Base-by-base conservation (phyloP, 306 rosid species). In the Vachellia collinsii region DNA sequence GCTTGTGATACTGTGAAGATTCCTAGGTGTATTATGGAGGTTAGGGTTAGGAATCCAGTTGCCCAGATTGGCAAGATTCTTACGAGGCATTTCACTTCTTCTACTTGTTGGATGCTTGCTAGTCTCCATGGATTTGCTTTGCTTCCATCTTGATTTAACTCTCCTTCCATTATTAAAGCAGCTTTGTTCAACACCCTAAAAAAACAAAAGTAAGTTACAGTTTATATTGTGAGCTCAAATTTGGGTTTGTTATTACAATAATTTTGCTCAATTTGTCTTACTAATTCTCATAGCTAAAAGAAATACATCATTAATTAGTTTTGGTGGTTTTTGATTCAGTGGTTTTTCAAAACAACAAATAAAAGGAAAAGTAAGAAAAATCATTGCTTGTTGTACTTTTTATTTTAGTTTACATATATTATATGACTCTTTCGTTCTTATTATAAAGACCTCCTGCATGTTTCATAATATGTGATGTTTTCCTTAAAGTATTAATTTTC, bases 51-150 rank as follows among this genome's bases (percentile, higher is more conserved):
- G 17, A 92, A 77, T 7, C 80, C 65, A 3, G 91, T 82, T 1
- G 81, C 73, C 94, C 97, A 90, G 0, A 94, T 79, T 43, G 97
- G 97, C 9, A 86, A 37, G n/a, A 65, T 72, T 76, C 82, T 62
- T 6, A 47, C 79, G 13, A 86, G 42, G 70, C 89, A 88, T 87
- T 88, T 89, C 0, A 89, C 77, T 36, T 91, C 94, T 85, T 92
- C 97, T 1, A 94, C 91, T 39, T 91, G 85, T n/a, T 91, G 97
- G 1, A 92, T 83, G 89, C 88, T 84, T 0, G 86, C 85, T 0
- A 94, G 82, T 7, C 77, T 80, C 97, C 97, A 90, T 0, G 80
- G 29, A 66, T 91, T 81, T 17, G 42, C 76, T n/a, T 83, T 48
- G 20, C 59, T 85, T 11, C 98, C 90, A 5, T 85, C 86, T 7